These are phyloP conservation scores for Wickerhamomyces alni DNA, from an alignment of 805 yeast genomes.

Conservation along the genomic window DNA sequence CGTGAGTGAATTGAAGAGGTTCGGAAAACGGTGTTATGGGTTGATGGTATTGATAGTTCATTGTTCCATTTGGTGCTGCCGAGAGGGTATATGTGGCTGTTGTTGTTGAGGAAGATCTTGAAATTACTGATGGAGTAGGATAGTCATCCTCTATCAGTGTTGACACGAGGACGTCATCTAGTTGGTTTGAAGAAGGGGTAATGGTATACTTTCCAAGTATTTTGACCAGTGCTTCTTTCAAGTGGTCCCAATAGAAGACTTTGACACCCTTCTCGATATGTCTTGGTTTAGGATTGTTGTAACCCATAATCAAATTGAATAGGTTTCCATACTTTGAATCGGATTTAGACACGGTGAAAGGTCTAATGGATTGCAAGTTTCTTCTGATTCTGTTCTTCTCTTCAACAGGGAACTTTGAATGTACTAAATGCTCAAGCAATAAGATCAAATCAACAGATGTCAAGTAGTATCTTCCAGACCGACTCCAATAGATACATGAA, in stretches of 20 bases:
- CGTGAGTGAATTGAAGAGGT: neutral
- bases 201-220: conserved; percentile 50
- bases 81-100: too few species aligned
- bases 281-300: conserved; percentile 58
- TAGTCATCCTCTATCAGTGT: too few species aligned
- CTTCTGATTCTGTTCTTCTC: conserved; percentile 67
- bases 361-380: conserved; percentile 58
- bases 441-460: conserved; percentile 62
- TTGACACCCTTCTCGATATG: conserved; percentile 68
- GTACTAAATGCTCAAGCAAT: conserved; percentile 50
- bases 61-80: too few species aligned
- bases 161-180: too few species aligned
- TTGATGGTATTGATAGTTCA: neutral
- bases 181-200: too few species aligned
- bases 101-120: too few species aligned
- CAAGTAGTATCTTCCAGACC: conserved; percentile 41
- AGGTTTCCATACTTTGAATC: conserved; percentile 31
- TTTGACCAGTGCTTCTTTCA: conserved; percentile 47
- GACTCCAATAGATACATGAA: conserved; percentile 55
- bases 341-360: conserved; percentile 50
- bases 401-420: conserved; percentile 51
- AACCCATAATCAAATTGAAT: conserved; percentile 50
- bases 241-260: conserved; percentile 53
- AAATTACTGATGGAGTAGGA: too few species aligned
- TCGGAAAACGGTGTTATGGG: neutral